Evolutionary conservation across 2,329 filamentous ascomycete species (phyloP).

Genomic region (Boeremia lycopersici): DNA sequence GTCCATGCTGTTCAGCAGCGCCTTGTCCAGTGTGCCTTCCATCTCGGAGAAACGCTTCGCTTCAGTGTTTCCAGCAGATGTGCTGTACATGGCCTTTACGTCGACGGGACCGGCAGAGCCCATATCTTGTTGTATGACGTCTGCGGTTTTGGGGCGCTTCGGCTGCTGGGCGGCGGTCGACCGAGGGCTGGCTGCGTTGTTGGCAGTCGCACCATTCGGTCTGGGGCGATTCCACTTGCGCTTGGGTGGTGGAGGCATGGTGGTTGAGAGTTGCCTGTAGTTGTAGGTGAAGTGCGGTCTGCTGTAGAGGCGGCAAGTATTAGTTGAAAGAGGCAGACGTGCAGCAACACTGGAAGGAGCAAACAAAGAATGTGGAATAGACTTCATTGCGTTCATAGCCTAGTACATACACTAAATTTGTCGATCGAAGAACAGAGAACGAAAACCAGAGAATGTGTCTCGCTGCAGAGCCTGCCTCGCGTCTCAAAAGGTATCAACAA

Average conservation of each 20-base stretch:
- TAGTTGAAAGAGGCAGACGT: slow-evolving; percentile 30
- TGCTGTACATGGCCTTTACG: slow-evolving; percentile 33
- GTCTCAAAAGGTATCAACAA: slow-evolving; percentile 6
- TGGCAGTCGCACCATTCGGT: slow-evolving; percentile 18
- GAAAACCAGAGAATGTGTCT: slow-evolving; percentile 7
- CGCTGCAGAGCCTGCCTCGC: slow-evolving; percentile 11
- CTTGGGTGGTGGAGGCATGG: slow-evolving; percentile 33
- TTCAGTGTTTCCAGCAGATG: slow-evolving; percentile 27
- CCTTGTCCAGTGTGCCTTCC: slow-evolving; percentile 31
- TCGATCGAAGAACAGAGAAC: slow-evolving; percentile 15
- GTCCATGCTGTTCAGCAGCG: slow-evolving; percentile 40
- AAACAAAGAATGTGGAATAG: slow-evolving; percentile 30
- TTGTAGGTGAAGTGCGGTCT: slow-evolving; percentile 18
- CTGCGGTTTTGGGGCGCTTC: slow-evolving; percentile 30
- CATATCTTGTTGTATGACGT: slow-evolving; percentile 14
- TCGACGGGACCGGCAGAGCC: slow-evolving; percentile 21
- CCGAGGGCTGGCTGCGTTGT: slow-evolving; percentile 17
- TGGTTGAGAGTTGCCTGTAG: slow-evolving; percentile 21
- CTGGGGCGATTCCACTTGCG: slow-evolving; percentile 32
- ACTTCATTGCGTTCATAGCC: slow-evolving; percentile 31
- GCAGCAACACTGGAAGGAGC: slow-evolving; percentile 24
- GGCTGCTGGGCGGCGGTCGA: slow-evolving; percentile 28
- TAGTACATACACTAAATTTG: slow-evolving; percentile 29
- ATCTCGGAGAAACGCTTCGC: slow-evolving; percentile 38
- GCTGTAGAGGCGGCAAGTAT: slow-evolving; percentile 19